A percentile compares a stretch with the other conserved stretches of the same genome.
phyloP scores from a whole-genome alignment of 2,329 filamentous ascomycete genomes.

The Thelonectria rubi region DNA sequence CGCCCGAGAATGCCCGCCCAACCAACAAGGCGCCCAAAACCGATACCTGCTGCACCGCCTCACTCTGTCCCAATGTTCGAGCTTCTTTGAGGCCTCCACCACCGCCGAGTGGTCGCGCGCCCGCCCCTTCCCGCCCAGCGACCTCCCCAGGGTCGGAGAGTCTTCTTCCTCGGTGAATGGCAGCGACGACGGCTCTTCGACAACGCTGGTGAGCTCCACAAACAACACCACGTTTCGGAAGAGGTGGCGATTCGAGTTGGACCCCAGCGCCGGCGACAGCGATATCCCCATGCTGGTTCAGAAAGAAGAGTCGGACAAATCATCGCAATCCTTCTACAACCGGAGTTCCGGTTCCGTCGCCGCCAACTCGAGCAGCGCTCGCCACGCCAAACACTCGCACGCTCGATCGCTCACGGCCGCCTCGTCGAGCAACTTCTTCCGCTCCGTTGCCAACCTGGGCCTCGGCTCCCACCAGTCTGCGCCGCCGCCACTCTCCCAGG shows the following conservation, averaged over 20 bases:
- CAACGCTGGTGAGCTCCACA: constrained; percentile 17
- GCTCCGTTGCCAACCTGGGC: constrained; percentile 83
- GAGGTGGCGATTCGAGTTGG: constrained; percentile 89
- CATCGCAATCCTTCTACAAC: constrained; percentile 45
- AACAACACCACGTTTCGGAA: constrained; percentile 47
- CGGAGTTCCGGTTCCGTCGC: constrained; percentile 38
- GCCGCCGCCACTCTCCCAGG: constrained; percentile 59
- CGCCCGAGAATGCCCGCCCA: constrained; percentile 53
- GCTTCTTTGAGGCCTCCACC: constrained; percentile 90
- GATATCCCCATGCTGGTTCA: constrained; percentile 91
- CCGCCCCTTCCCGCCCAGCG: constrained; percentile 45
- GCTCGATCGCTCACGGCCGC: constrained; percentile 63
- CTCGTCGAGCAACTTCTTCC: constrained; percentile 71
- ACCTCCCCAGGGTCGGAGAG: constrained; percentile 65
- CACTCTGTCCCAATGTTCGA: constrained; percentile 88
- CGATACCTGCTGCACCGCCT: constrained; percentile 88
- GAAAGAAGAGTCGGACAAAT: constrained; percentile 62
- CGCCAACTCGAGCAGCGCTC: constrained; percentile 55
- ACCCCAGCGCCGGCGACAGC: constrained; percentile 74
- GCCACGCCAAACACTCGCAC: constrained; percentile 38
- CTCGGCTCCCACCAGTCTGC: constrained; percentile 58
- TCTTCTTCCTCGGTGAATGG: constrained; percentile 34
- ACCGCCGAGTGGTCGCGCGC: constrained; percentile 75
- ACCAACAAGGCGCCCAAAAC: constrained; percentile 62
- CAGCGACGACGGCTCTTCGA: constrained; percentile 35